Conservation (phyloP, 2,329 filamentous ascomycete genomes). For the Colletotrichum sp. region DNA sequence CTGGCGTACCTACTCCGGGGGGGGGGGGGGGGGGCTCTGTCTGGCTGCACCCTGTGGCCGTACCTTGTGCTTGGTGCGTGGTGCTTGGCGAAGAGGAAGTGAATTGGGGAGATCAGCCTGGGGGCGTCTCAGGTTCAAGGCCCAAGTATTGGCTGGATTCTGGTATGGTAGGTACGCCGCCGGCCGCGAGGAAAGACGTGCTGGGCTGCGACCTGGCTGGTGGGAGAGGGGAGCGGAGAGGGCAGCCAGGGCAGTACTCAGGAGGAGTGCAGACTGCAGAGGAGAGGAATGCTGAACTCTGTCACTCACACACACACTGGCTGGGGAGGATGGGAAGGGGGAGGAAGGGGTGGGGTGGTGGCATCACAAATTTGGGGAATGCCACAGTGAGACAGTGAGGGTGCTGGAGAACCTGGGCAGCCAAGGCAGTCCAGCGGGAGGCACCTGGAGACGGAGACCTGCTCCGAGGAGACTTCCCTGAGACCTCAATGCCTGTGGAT, state of each 20-base stretch:
- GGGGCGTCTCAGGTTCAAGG: conserved; percentile 12
- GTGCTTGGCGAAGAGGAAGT: conserved; percentile 4
- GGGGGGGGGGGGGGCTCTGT: background rate
- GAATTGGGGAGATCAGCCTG: conserved; percentile 4
- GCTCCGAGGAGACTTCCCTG: background rate
- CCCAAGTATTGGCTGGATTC: conserved; percentile 1
- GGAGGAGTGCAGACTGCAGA: background rate
- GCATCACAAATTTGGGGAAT: conserved; percentile 9
- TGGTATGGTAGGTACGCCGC: background rate
- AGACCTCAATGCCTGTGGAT: background rate
- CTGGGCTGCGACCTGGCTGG: background rate
- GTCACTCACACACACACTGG: background rate
- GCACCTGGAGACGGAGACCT: background rate
- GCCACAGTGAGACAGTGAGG: background rate
- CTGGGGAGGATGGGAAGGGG: background rate
- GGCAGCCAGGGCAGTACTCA: background rate
- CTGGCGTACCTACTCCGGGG: background rate
- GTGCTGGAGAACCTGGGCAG: background rate
- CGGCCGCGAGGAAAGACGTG: background rate
- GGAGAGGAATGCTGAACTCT: background rate
- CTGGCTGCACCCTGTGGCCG: background rate
- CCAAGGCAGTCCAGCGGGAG: background rate
- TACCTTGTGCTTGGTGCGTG: background rate
- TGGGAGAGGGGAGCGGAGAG: background rate
- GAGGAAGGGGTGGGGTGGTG: background rate